Percentiles rank a stretch among this genome's conserved stretches.
Evolutionary conservation across 176 grass and related monocot species (phyloP).

Genomic region (Olyra latifolia): DNA sequence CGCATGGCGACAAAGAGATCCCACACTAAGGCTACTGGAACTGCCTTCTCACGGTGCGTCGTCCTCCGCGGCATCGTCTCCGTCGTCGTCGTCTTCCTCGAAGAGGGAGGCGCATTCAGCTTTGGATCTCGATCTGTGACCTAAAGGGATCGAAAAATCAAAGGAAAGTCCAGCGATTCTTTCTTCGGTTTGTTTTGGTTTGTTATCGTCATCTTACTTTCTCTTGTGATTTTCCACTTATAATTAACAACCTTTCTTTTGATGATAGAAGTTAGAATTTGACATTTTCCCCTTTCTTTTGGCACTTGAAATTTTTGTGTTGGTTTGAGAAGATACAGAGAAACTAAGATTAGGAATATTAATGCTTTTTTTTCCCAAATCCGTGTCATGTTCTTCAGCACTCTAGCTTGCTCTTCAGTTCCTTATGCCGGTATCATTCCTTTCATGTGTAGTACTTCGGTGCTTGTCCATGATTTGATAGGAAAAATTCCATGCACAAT

Average conservation of each 20-base stretch:
- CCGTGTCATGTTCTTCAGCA: conserved; percentile 28
- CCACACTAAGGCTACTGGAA: conserved; percentile 46
- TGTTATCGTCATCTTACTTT: conserved; percentile 5
- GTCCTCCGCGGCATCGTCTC: conserved; percentile 39
- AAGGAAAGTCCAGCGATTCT: conserved; percentile 63
- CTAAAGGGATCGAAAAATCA: conserved; percentile 35
- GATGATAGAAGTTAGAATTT: conserved; percentile 54
- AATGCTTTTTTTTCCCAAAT: conserved; percentile 41
- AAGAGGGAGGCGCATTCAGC: conserved; percentile 65
- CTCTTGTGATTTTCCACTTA: conserved; percentile 46
- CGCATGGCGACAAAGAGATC: conserved; percentile 50
- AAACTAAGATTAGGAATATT: conserved; percentile 44
- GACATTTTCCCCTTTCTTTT: conserved; percentile 35
- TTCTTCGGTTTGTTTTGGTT: conserved; percentile 46
- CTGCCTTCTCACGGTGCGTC: conserved; percentile 35
- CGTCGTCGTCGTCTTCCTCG: conserved; percentile 68
- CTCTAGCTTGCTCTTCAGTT: conserved; percentile 30
- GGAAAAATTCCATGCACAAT: conserved; percentile 2
- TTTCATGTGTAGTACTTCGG: conserved; percentile 31
- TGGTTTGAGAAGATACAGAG: conserved; percentile 58
- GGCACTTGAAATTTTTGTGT: conserved; percentile 35
- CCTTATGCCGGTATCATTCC: conserved; percentile 13
- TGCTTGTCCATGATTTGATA: conserved; percentile 29
- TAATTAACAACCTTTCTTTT: conserved; percentile 19
- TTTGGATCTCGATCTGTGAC: conserved; percentile 97